These are phyloP conservation scores for Cercospora zeae-maydis DNA, from an alignment of 2,329 filamentous ascomycete species.

Conservation along the genomic window DNA sequence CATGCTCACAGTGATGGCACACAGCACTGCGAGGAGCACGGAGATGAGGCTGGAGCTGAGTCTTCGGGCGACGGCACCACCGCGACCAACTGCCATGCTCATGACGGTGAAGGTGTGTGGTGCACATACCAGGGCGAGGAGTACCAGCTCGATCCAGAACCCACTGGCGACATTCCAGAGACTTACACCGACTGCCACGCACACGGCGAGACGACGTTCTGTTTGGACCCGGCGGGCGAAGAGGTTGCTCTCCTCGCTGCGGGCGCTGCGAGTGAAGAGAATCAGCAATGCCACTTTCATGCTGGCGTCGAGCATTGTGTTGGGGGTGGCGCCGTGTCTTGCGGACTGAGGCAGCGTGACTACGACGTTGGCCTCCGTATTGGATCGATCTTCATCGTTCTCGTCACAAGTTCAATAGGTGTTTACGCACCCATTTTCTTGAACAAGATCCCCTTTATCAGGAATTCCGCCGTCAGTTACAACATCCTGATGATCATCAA, in stretches of 20 bases:
- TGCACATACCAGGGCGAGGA: constrained; percentile 41
- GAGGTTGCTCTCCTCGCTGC: constrained; percentile 3
- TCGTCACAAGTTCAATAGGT: constrained; percentile 64
- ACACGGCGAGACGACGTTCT: constrained; percentile 57
- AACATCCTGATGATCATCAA: constrained; percentile 62
- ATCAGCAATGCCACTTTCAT: constrained; percentile 63
- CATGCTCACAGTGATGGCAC: constrained; percentile 4
- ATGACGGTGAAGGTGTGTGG: constrained; percentile 28
- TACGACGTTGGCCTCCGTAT: constrained; percentile 68
- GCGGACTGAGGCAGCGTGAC: constrained; percentile 50
- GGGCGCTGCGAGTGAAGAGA: constrained; percentile 33
- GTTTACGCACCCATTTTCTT: constrained; percentile 67
- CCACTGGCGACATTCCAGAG: constrained; percentile 42
- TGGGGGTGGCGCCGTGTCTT: constrained; percentile 46
- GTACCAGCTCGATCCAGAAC: constrained; percentile 54
- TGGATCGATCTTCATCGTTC: constrained; percentile 68
- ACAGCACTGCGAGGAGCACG: constrained; percentile 6
- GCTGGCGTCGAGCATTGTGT: constrained; percentile 69
- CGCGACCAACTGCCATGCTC: constrained; percentile 25
- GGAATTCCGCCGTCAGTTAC: constrained; percentile 45
- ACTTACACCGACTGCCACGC: constrained; percentile 62
- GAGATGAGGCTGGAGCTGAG: not conserved
- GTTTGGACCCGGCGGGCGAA: constrained; percentile 10
- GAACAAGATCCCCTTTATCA: constrained; percentile 49
- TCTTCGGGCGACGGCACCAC: constrained; percentile 17